These are phyloP conservation scores for Annulohypoxylon stygium DNA, from an alignment of 495 filamentous ascomycete genomes.

Conservation along the genomic window DNA sequence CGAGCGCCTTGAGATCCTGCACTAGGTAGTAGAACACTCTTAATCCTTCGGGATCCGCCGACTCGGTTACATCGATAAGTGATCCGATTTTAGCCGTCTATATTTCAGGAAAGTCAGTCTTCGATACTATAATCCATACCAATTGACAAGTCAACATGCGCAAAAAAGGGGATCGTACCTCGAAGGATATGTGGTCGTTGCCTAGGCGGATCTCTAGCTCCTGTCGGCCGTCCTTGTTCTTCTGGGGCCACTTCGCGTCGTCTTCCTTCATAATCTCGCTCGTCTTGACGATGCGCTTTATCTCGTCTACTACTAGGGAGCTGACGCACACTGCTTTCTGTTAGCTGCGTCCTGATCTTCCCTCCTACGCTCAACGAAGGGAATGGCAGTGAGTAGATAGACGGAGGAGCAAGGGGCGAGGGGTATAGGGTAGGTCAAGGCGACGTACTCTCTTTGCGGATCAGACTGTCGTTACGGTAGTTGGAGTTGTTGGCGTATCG, in stretches of 20 bases:
- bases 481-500: slow-evolving; percentile 99
- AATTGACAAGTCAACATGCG: not conserved
- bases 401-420: not conserved
- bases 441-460: slow-evolving; percentile 96
- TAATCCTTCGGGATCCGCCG: slow-evolving; percentile 93
- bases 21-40: slow-evolving; percentile 99
- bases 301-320: slow-evolving; percentile 89
- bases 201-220: slow-evolving; percentile 96
- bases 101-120: slow-evolving; percentile 46
- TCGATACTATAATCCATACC: not conserved
- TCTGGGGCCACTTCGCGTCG: slow-evolving; percentile 98
- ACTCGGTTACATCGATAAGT: slow-evolving; percentile 95
- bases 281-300: slow-evolving; percentile 96
- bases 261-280: slow-evolving; percentile 99
- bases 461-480: slow-evolving; percentile 98
- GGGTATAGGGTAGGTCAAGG: not conserved
- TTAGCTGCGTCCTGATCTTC: slow-evolving; percentile 17
- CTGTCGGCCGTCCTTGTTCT: slow-evolving; percentile 98
- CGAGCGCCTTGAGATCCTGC: slow-evolving; percentile 95
- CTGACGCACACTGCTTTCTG: slow-evolving; percentile 88
- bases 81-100: slow-evolving; percentile 99
- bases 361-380: not conserved
- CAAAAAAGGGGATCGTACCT: slow-evolving; percentile 66
- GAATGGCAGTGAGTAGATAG: not conserved
- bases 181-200: slow-evolving; percentile 97